Evolutionary conservation across 139 green algal species (phyloP).

Genomic region (Tetradesmus lagerheimii): DNA sequence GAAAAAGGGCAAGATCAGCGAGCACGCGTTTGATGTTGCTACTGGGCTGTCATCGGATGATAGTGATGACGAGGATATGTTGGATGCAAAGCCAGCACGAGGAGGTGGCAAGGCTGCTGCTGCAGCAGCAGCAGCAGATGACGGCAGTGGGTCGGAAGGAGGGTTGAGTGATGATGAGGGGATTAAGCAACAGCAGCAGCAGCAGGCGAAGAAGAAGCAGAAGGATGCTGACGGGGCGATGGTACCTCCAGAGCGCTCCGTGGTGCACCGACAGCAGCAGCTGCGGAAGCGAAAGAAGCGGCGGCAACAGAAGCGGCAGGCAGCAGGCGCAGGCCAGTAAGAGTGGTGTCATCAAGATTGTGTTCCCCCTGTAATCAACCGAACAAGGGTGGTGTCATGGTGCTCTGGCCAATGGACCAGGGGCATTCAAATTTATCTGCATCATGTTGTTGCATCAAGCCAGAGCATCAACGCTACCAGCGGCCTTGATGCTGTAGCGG

Average conservation of each 20-base stretch:
- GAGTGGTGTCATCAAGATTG: too few species aligned
- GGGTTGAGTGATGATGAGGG: neutral
- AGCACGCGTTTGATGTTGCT: slow-evolving; percentile 66
- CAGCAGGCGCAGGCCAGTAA: neutral
- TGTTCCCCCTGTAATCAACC: too few species aligned
- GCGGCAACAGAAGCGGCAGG: slow-evolving; percentile 17
- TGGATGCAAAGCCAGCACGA: neutral
- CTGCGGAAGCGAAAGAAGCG: slow-evolving; percentile 15
- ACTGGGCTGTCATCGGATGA: slow-evolving; percentile 53
- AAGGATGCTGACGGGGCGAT: neutral
- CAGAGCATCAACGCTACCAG: too few species aligned
- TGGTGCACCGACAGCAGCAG: slow-evolving; percentile 29
- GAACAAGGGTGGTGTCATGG: too few species aligned
- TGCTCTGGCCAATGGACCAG: too few species aligned
- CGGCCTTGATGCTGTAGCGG: too few species aligned
- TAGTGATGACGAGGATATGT: slow-evolving; percentile 28
- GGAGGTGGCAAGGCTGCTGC: neutral
- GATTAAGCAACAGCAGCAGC: slow-evolving; percentile 22
- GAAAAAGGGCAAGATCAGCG: slow-evolving; percentile 76
- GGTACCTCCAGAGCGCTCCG: neutral
- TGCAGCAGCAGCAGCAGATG: neutral
- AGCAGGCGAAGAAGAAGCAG: neutral
- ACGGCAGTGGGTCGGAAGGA: neutral
- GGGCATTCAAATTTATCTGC: too few species aligned
- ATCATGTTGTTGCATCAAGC: too few species aligned